These are phyloP conservation scores for Colletotrichum godetiae DNA, from an alignment of 2,329 filamentous ascomycete species.

Conservation along the genomic window DNA sequence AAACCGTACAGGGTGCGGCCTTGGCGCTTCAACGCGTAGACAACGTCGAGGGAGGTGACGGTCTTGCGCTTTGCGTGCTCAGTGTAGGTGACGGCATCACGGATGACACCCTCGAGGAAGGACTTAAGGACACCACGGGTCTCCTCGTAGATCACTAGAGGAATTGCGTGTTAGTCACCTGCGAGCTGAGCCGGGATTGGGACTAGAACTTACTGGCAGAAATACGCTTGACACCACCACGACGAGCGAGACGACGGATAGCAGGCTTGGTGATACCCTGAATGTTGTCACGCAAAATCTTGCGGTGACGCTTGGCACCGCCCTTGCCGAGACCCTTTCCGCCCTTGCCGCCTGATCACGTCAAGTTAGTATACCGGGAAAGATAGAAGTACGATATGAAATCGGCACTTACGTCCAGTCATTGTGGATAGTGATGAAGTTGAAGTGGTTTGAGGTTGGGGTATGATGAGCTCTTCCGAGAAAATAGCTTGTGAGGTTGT, in stretches of 20 bases:
- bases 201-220: slow-evolving; percentile 78
- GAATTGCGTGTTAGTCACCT: slow-evolving; percentile 33
- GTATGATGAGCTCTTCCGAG: slow-evolving; percentile 1
- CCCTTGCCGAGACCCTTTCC: slow-evolving; percentile 99
- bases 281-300: slow-evolving; percentile 99
- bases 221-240: slow-evolving; percentile 99
- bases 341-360: slow-evolving; percentile 82
- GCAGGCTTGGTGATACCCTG: slow-evolving; percentile 99
- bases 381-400: slow-evolving; percentile 19
- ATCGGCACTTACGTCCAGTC: slow-evolving; percentile 75
- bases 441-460: background rate
- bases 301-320: slow-evolving; percentile 97
- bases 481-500: background rate
- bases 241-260: slow-evolving; percentile 97
- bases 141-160: slow-evolving; percentile 81
- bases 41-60: slow-evolving; percentile 76
- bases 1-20: slow-evolving; percentile 87
- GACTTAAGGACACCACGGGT: slow-evolving; percentile 82
- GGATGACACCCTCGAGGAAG: slow-evolving; percentile 82
- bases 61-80: slow-evolving; percentile 87
- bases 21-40: slow-evolving; percentile 76
- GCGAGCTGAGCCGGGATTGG: background rate
- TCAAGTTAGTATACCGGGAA: slow-evolving; percentile 7
- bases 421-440: slow-evolving; percentile 58
- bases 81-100: slow-evolving; percentile 82